Evolutionary conservation across 2,329 filamentous ascomycete species (phyloP), one percentile per base, ranked within the genome.

Genomic region (Grosmannia huntii): DNA sequence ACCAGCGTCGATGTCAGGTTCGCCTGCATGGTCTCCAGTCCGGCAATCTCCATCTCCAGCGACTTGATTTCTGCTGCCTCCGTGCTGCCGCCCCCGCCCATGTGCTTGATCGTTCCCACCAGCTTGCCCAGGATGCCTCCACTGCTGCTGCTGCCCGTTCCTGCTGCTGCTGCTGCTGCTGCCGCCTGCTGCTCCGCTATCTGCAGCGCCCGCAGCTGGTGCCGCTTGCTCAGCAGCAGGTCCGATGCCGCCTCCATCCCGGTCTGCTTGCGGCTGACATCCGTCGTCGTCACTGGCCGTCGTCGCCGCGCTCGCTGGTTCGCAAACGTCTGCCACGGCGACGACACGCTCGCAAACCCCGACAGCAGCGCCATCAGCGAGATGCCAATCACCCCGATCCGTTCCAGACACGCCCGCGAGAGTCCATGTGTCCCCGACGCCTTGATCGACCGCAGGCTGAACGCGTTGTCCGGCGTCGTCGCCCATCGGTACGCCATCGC

Each of bases 361-460:
- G 89, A 89, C n/a, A 95, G 75, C 16, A 91, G 78, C 19, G 89
- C 90, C 89, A 95, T 95, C 57, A 94, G 73, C 53, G 86, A 85
- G 58, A 94, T 90, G 4, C 90, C 90, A 62, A 95, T 89, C 48
- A 95, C 85, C 14, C 89, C 90, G 28, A 95, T 84, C 51, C 90
- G 72, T 68, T 85, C 82, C 41, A 86, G 72, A 62, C 81, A 85
- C 10, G 77, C 82, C 50, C 77, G 72, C 19, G 75, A 75, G 54
- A 82, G 65, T 1, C 69, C 68, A 7, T 55, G 53, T 1, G 57
- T 23, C 28, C 60, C 53, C n/a, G 25, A 38, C 2, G 52, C 12
- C 1, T 59, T 53, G 36, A 58, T 50, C 36, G 50, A 52, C 28
- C 51, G 57, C 38, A 59, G 27, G 27, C 57, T 57, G 14, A 59